phyloP scores from a whole-genome alignment of 352 stramenopile species.

The Phytopythium boreale region DNA sequence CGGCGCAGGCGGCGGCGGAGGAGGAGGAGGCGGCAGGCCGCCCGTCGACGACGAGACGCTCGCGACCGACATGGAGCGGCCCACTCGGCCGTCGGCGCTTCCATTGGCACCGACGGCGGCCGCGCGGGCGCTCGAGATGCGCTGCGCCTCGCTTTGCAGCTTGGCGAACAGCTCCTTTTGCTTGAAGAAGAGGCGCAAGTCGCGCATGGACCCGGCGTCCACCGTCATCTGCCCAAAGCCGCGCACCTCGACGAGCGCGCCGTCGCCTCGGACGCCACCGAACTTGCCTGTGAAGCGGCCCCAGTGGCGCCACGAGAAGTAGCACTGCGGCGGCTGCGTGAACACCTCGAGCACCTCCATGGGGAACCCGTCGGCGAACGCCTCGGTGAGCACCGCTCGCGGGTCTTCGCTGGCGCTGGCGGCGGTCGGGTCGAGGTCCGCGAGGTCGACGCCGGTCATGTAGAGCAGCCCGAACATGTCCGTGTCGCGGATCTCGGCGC shows the following conservation, averaged over 20 bases:
- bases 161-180: constrained; percentile 50
- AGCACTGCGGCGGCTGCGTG: constrained; percentile 68
- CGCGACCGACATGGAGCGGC: constrained; percentile 6
- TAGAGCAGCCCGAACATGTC: constrained; percentile 73
- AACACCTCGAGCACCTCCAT: constrained; percentile 81
- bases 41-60: not conserved
- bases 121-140: constrained; percentile 14
- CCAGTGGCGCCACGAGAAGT: constrained; percentile 84
- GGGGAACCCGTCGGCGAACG: constrained; percentile 70
- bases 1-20: not conserved
- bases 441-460: constrained; percentile 34
- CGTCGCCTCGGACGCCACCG: constrained; percentile 59
- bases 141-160: constrained; percentile 31
- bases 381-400: constrained; percentile 51
- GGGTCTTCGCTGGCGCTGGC: constrained; percentile 31
- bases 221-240: constrained; percentile 74
- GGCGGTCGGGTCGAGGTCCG: constrained; percentile 28
- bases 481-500: constrained; percentile 42
- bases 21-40: not conserved
- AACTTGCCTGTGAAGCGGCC: constrained; percentile 66
- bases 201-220: constrained; percentile 44
- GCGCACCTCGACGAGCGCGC: constrained; percentile 51
- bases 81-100: constrained; percentile 4
- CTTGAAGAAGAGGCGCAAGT: constrained; percentile 68
- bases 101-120: constrained; percentile 15